Conservation (phyloP, 257 asterid genomes). For the Solanum gracilifrons region DNA sequence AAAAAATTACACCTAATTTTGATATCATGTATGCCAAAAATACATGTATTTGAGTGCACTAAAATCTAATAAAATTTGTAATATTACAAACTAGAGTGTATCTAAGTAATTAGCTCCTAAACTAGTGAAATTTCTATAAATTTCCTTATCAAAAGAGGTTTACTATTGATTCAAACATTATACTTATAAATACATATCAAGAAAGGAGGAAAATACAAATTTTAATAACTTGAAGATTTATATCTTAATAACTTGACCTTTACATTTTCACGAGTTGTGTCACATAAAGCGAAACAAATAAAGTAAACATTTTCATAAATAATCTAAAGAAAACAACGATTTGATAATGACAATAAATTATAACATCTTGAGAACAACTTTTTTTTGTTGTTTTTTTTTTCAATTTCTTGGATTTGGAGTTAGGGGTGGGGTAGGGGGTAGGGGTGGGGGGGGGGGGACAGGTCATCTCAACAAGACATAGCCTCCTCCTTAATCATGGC, state of each 20-base stretch:
- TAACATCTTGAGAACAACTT: neutral
- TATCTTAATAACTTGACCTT: neutral
- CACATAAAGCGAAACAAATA: neutral
- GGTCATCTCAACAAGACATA: too few relatives aligned
- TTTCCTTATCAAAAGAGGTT: too few relatives aligned
- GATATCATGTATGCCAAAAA: too few relatives aligned
- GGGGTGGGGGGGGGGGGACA: neutral
- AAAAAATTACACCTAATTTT: too few relatives aligned
- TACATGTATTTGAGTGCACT: too few relatives aligned
- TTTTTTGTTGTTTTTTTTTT: neutral
- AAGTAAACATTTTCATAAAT: neutral
- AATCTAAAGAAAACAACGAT: neutral
- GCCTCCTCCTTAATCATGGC: too few relatives aligned
- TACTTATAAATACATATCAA: neutral
- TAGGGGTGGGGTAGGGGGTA: neutral
- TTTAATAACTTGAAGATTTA: neutral
- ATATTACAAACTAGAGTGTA: too few relatives aligned
- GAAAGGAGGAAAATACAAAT: neutral
- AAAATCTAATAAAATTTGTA: accelerated
- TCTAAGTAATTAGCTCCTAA: too few relatives aligned
- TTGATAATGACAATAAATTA: neutral
- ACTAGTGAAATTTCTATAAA: too few relatives aligned
- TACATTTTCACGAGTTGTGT: neutral
- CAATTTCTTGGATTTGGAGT: neutral
- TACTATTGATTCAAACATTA: neutral